phyloP scores from a whole-genome alignment of 129 eudicot species.

The Daucus carota region DNA sequence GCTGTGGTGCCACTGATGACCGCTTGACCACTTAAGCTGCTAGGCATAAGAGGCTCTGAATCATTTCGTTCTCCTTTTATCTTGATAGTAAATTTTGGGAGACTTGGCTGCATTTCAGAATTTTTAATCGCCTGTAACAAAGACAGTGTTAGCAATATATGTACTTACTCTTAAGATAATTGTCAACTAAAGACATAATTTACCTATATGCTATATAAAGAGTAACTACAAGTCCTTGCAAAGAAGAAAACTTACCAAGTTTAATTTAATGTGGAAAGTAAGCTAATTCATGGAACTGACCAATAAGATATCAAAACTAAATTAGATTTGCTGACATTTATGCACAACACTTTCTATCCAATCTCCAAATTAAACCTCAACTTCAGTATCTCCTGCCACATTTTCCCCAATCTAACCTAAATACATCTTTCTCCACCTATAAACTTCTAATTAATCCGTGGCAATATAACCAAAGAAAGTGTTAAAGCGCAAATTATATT shows the following conservation, averaged over 20 bases:
- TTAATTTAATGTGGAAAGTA: not conserved
- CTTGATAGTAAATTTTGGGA: constrained; percentile 45
- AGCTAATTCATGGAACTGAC: not conserved
- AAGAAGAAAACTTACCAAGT: not conserved
- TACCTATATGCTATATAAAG: not conserved
- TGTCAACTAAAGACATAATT: not conserved
- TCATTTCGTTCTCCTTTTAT: constrained; percentile 23
- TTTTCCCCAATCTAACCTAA: not conserved
- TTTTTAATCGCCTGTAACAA: not conserved
- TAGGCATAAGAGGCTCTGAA: not conserved
- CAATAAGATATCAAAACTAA: not conserved
- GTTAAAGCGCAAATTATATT: not conserved
- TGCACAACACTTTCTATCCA: not conserved
- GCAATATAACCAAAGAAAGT: not conserved
- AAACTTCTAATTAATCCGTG: not conserved
- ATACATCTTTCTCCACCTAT: not conserved
- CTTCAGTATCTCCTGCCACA: not conserved
- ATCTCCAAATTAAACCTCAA: not conserved
- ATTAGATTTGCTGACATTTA: not conserved
- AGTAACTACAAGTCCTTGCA: not conserved
- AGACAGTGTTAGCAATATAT: not conserved
- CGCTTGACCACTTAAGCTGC: not conserved
- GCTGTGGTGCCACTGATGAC: not conserved
- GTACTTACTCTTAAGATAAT: not conserved
- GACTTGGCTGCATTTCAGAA: constrained; percentile 37